phyloP scores from a whole-genome alignment of 2,329 filamentous ascomycete genomes.

The Cladorrhinum sp. region DNA sequence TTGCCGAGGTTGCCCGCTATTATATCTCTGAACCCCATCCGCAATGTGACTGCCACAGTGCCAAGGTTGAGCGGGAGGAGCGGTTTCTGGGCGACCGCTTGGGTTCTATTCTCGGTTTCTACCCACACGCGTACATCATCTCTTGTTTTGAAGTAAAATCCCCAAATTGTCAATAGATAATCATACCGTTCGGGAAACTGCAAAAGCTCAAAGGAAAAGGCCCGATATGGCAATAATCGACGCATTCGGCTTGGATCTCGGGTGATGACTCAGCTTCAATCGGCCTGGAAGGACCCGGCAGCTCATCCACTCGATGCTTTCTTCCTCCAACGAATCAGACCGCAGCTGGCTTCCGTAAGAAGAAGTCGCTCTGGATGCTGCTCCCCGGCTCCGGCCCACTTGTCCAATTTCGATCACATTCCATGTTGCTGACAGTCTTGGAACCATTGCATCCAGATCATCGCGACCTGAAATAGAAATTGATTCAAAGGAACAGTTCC shows the following conservation, averaged over 20 bases:
- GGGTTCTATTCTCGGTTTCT: neutral
- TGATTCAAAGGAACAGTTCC: neutral
- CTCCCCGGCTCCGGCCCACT: slow-evolving; percentile 18
- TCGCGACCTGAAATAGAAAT: neutral
- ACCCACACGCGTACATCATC: no score
- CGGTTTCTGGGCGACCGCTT: neutral
- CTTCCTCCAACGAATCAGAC: slow-evolving; percentile 25
- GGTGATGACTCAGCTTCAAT: neutral
- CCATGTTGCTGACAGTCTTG: neutral
- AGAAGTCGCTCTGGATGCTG: slow-evolving; percentile 25
- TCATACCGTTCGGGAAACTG: no score
- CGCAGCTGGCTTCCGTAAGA: slow-evolving; percentile 27
- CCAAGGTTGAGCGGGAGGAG: neutral
- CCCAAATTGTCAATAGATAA: no score
- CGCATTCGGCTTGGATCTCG: neutral
- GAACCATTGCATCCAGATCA: neutral
- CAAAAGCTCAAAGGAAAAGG: neutral
- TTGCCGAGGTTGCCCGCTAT: neutral
- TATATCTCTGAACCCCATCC: neutral
- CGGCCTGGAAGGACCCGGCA: neutral
- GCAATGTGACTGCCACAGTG: neutral
- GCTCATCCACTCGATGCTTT: neutral
- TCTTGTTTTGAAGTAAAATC: neutral
- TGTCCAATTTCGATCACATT: slow-evolving; percentile 18
- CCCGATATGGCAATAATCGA: neutral